Evolutionary conservation across 805 yeast species (phyloP).

Genomic region (Ogataea methylovora): DNA sequence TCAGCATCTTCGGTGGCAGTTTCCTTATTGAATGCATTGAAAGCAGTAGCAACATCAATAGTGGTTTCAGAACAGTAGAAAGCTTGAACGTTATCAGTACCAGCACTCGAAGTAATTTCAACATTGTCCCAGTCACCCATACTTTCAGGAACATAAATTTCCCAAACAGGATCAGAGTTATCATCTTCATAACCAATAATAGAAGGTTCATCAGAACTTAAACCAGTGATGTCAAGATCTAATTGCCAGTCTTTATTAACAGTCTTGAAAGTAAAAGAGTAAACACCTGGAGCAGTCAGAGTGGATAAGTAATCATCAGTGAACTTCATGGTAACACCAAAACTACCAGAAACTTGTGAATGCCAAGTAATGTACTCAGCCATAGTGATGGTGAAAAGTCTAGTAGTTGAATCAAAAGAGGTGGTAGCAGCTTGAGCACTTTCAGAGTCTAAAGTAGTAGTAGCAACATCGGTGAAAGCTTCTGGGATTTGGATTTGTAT

Average conservation of each 20-base stretch:
- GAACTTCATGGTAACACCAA: not conserved
- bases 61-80: too few relatives aligned
- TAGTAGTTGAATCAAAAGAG: not conserved
- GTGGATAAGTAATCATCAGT: not conserved
- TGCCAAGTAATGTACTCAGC: conserved; percentile 1
- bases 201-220: not conserved
- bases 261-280: not conserved
- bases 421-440: not conserved
- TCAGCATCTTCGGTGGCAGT: not conserved
- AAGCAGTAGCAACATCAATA: not conserved
- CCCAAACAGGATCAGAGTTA: not conserved
- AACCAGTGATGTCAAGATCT: not conserved
- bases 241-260: not conserved
- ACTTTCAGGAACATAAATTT: not conserved
- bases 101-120: too few relatives aligned
- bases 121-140: not conserved
- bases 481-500: conserved; percentile 1
- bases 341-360: not conserved
- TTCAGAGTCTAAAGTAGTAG: not conserved
- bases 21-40: not conserved
- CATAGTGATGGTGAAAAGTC: not conserved
- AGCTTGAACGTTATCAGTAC: too few relatives aligned
- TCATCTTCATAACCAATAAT: not conserved
- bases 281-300: not conserved
- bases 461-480: conserved; percentile 1